Evolutionary conservation across 2,329 filamentous ascomycete species (phyloP), one percentile per base, ranked within the genome.

Genomic region (Colletotrichum cereale): DNA sequence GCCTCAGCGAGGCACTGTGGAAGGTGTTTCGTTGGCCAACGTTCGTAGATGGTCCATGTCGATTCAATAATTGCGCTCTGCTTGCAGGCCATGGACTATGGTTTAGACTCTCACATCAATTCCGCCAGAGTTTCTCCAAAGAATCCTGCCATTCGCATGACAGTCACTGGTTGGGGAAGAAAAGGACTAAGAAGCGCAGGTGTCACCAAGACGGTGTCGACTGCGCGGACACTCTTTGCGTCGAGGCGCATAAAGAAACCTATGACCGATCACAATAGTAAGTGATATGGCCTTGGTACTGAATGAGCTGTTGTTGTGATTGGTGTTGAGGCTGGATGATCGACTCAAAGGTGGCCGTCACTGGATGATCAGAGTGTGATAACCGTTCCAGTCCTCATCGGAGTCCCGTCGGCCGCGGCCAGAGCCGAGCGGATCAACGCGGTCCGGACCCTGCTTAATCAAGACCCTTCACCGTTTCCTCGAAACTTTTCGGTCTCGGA

Each of bases 161-260:
- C 65, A 34, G 60, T 47, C 14, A 68, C 58, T 10, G 60, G 58
- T 38, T 60, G 55, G 10, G 61, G 48, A 8, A 52, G 64, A 26
- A 66, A 62, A 0, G 55, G 66, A 21, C 42, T 50, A 66, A 44
- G 60, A 24, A 56, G 63, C 29, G 62, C 44, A 44, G 66, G 48
- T 5, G 67, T 50, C 67, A 57, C 38, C 18, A 71, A 57, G 18
- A 57, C 57, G 16, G 66, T 71, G 48, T 66, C 52, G 40, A 72
- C 50, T 12, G 66, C 36, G 34, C 66, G 66, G 18, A 67, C 26
- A 29, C 52, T 71, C 56, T 72, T 72, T 8, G 40, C 40, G 24
- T 72, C 61, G 61, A 71, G 55, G n/a, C 66, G 55, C 60, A 71
- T 71, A 40, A 72, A 40, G 16, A 65, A 62, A 21, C 70, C 66